phyloP scores from a whole-genome alignment of 345 rosid genomes.

The Citrus maxima region DNA sequence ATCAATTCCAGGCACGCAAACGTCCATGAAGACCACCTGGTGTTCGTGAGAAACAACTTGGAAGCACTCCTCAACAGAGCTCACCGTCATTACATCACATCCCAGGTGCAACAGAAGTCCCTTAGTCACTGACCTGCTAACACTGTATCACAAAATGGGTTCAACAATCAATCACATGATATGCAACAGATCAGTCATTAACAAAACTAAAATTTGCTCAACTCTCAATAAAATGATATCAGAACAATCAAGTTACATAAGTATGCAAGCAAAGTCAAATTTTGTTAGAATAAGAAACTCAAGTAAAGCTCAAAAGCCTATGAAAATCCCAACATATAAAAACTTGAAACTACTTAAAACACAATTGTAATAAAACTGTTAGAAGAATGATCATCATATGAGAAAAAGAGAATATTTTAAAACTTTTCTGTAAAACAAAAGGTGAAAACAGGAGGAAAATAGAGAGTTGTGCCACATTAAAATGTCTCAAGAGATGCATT shows the following conservation, averaged over 20 bases:
- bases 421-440: neutral
- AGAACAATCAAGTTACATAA: neutral
- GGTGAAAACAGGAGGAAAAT: neutral
- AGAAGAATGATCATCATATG: neutral
- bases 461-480: neutral
- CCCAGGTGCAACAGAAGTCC: constrained; percentile 88
- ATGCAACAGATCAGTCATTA: neutral
- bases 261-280: neutral
- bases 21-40: constrained; percentile 81
- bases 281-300: neutral
- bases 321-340: neutral
- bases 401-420: too few relatives aligned
- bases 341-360: neutral
- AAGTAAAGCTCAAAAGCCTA: neutral
- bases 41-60: constrained; percentile 60
- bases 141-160: constrained; percentile 37
- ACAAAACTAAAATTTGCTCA: neutral
- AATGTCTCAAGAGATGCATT: neutral
- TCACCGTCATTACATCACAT: constrained; percentile 72
- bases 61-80: constrained; percentile 75
- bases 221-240: neutral
- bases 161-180: neutral
- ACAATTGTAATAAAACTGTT: neutral
- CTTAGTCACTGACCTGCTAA: constrained; percentile 79
- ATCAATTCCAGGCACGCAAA: constrained; percentile 50